Evolutionary conservation across 2,329 filamentous ascomycete species (phyloP), one percentile per base, ranked within the genome.

Genomic region (Claviceps maximensis): DNA sequence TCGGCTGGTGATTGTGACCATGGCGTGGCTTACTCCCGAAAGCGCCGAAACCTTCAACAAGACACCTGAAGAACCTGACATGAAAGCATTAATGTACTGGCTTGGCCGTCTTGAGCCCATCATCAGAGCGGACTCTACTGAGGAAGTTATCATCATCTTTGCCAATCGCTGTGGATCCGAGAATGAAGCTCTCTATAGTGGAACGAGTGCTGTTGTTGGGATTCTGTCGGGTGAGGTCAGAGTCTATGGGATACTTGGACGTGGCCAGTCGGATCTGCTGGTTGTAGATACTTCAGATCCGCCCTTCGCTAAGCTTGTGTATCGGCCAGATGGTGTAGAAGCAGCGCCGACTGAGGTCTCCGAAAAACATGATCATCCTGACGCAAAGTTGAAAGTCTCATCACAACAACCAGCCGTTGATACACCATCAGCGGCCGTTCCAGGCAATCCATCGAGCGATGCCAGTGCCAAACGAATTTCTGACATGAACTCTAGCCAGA

Each of bases 11-110:
- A 78, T 89, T 36, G 59, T 91, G 0, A 80, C 78, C 4, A 90
- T 90, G 87, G 86, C 87, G 0, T 91, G 86, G 87, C 71, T 87
- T 33, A 88, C 85, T 1, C 71, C 65, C 53, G 80, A 73, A 56
- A 75, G 72, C 60, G 73, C 66, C 1, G 71, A 60, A 19, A 54
- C 55, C 8, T 81, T 71, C 62, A 79, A 61, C 54, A 72, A 59
- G 29, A 70, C 57, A 57, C 78, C 78, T 0, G 63, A 74, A 1
- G 77, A 82, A 49, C 84, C 86, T 0, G 86, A 90, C 58, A 75
- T 86, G 68, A 80, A 87, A 25, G 89, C 86, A 0, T 63, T 91
- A 9, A 77, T 79, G 0, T 91, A 91, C 60, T 91, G 87, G 87
- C 71, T 88, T 0, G 76, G 79, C 19, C 76, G 87, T 0, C 72